These are phyloP conservation scores for Macrophomina pseudophaseolina DNA, from an alignment of 2,329 filamentous ascomycete genomes.

Conservation along the genomic window DNA sequence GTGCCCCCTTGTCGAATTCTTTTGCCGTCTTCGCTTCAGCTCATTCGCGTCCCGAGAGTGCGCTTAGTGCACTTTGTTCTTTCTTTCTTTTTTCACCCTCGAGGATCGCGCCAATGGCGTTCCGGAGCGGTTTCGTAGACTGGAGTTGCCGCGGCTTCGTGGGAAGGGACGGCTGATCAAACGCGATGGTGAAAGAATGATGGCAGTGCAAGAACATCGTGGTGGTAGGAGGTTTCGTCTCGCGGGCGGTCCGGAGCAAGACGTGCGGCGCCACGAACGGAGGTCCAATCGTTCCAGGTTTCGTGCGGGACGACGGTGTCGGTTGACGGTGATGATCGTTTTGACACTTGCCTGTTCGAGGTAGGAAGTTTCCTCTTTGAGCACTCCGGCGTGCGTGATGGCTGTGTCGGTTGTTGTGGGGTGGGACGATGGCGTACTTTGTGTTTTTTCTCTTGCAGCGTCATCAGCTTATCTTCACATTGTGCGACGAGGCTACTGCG, in stretches of 20 bases:
- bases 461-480: too few relatives aligned
- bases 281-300: not conserved
- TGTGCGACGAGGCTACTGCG: too few relatives aligned
- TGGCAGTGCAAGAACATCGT: too few relatives aligned
- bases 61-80: too few relatives aligned
- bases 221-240: not conserved
- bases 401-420: too few relatives aligned
- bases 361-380: constrained; percentile 1
- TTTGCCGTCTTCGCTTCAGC: too few relatives aligned
- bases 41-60: too few relatives aligned
- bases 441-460: too few relatives aligned
- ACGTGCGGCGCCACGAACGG: constrained; percentile 1
- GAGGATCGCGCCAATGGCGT: not conserved
- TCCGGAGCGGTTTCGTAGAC: not conserved
- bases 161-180: not conserved
- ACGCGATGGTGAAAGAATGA: too few relatives aligned
- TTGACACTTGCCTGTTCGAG: constrained; percentile 7
- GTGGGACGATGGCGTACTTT: too few relatives aligned
- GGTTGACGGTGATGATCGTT: not conserved
- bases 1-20: not conserved
- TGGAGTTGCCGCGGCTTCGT: too few relatives aligned
- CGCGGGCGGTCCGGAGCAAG: not conserved
- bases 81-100: too few relatives aligned
- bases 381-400: not conserved
- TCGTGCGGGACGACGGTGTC: not conserved